Base-by-base conservation (phyloP, 1,139 yeast genomes). In the Taphrina sp. region DNA sequence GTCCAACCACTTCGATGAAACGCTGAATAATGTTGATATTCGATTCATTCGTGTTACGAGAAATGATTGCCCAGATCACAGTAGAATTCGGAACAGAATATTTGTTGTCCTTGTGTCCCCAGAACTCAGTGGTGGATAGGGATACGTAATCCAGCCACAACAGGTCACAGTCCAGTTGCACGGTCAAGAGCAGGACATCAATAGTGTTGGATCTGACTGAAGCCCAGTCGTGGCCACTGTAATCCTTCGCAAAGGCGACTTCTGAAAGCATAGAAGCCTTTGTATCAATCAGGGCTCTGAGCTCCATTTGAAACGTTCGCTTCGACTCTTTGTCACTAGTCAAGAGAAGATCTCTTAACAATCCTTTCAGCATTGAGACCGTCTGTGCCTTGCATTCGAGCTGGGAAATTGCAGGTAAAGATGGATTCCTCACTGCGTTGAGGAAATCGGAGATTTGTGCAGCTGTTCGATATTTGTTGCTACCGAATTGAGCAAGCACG, bases 51-150 rank as follows among this genome's bases (percentile, higher is more conserved):
- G 46, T 38, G 5, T 38, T 49, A 5, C 33, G 14, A 4, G 54
- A 12, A 8, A 49, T n/a, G 19, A 35, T 33, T 8, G 16, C 5
- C 54, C 54, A 49, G 7, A 49, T 26, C 33, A 38, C 17, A 4
- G 22, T 24, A 10, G 33, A 29, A 17, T 17, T 33, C 14, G 44
- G 39, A 33, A 49, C 20, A 1, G 39, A 22, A 34, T 49, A 49
- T 8, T 29, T 39, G 14, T 31, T 33, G 3, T 24, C 56, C 28
- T 23, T 17, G n/a, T 31, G 19, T 8, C 41, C 39, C 49, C 56
- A 42, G 24, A 22, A 69, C 55, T 74, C 77, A 24, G 73, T 66
- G 41, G 74, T 63, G 5, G 57, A 55, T 23, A 57, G 29, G 23
- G 53, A 39, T 10, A 44, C 42, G 29, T 44, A 53, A 33, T 53